These are phyloP conservation scores for Isatis lusitanica DNA, from an alignment of 441 rosid species.

Conservation along the genomic window DNA sequence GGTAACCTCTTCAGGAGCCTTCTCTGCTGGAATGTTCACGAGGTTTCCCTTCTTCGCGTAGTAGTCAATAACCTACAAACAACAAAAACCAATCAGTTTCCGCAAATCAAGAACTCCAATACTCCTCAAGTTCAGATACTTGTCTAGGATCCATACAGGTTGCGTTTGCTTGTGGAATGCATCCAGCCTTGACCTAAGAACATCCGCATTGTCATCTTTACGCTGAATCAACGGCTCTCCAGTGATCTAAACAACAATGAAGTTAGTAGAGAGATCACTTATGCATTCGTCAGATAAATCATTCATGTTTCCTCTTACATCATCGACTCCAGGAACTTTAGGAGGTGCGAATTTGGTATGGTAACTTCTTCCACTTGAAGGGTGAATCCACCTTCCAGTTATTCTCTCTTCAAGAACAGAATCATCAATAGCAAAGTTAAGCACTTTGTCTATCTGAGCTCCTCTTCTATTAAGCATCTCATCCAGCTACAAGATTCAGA, in stretches of 20 bases:
- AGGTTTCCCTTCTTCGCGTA: constrained; percentile 70
- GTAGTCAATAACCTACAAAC: constrained; percentile 73
- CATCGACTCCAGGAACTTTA: constrained; percentile 79
- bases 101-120: neutral
- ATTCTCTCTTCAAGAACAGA: constrained; percentile 90
- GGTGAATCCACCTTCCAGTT: constrained; percentile 96
- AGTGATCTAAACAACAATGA: constrained; percentile 23
- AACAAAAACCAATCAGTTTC: neutral
- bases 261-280: neutral
- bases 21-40: constrained; percentile 80
- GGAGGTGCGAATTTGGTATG: constrained; percentile 90
- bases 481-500: constrained; percentile 59
- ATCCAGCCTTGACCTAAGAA: constrained; percentile 87
- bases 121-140: neutral
- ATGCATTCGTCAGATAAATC: too few species aligned
- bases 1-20: constrained; percentile 74
- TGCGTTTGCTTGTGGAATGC: constrained; percentile 93
- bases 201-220: constrained; percentile 87
- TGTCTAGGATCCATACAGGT: constrained; percentile 49
- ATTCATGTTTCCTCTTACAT: constrained; percentile 55
- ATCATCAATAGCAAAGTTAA: constrained; percentile 90
- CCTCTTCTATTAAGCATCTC: constrained; percentile 90
- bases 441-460: constrained; percentile 72
- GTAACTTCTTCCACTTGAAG: constrained; percentile 90
- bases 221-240: constrained; percentile 86